Evolutionary conservation across 2,329 filamentous ascomycete genomes (phyloP), one percentile per base, ranked within the genome.

Genomic region (Alternaria sp.): DNA sequence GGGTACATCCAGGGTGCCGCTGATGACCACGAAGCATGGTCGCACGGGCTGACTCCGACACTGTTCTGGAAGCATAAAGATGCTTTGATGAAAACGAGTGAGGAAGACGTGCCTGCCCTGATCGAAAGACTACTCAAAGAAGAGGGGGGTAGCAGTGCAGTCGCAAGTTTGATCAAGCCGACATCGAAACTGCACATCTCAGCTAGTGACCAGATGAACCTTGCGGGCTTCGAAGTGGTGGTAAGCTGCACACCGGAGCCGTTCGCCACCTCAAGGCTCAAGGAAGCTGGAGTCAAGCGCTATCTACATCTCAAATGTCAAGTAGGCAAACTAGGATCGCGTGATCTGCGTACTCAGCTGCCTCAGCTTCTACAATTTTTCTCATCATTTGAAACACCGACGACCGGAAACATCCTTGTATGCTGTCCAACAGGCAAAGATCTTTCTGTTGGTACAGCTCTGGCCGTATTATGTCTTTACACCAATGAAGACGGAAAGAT

Each of bases 1-100:
- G 89, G 89, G 6, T 99, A 99, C 74, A 90, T 99, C 60, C 95
- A 98, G 79, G 95, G 95, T 52, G 94, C 94, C 0, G 95, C 91
- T 2, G 95, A 99, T 78, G 95, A 99, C 76, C 92, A 91, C 12
- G 95, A 99, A 82, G 92, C 92, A 68, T 99, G 95, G 95, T 90
- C 93, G 1, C 82, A 86, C 27, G 93, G 92, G 0, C 85, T 98
- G 16, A 95, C 92, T 0, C 88, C 94, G 0, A 76, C 82, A 0
- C 65, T 94, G 0, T 99, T 97, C 79, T 99, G 95, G 95, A 79
- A 78, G 2, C 83, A 97, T 68, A 82, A 81, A 43, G 81, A 86
- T 0, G 40, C 74, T 6, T 81, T 98, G 11, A 81, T 96, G 20
- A 77, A 77, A 0, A 85, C 89, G 0, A 72, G 85, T 0, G 94